Evolutionary conservation across 352 stramenopile species (phyloP).

Genomic region (Pythium plurisporium): DNA sequence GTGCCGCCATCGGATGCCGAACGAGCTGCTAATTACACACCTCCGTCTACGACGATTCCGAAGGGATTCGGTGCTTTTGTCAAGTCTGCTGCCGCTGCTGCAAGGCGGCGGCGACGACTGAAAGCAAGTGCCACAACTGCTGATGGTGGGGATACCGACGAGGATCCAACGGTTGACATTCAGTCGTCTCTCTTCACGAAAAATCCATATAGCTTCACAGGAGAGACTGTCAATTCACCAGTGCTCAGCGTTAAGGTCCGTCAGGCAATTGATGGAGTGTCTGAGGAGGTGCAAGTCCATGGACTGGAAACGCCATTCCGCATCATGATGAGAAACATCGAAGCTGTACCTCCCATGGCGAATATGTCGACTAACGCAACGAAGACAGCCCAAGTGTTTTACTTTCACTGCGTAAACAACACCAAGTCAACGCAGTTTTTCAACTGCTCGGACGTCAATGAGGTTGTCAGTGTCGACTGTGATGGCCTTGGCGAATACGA

Average conservation of each 20-base stretch:
- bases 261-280: slow-evolving; percentile 17
- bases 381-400: slow-evolving; percentile 24
- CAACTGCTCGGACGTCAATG: slow-evolving; percentile 40
- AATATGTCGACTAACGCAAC: not conserved
- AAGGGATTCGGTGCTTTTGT: slow-evolving; percentile 40
- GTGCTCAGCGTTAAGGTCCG: slow-evolving; percentile 61
- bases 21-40: slow-evolving; percentile 43
- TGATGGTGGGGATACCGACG: slow-evolving; percentile 10
- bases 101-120: slow-evolving; percentile 14
- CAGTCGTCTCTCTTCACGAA: slow-evolving; percentile 61
- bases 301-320: slow-evolving; percentile 38
- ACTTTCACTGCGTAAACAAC: slow-evolving; percentile 41
- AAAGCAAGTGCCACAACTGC: slow-evolving; percentile 12
- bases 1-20: slow-evolving; percentile 40
- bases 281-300: slow-evolving; percentile 29
- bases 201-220: slow-evolving; percentile 57
- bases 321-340: slow-evolving; percentile 52
- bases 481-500: slow-evolving; percentile 47
- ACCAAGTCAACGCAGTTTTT: slow-evolving; percentile 52
- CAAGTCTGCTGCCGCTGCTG: slow-evolving; percentile 13
- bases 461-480: slow-evolving; percentile 35
- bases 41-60: slow-evolving; percentile 47
- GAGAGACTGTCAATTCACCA: slow-evolving; percentile 42
- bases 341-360: slow-evolving; percentile 20
- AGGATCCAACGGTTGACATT: slow-evolving; percentile 50